Conservation (phyloP, 169 alveolate genomes). For the Nephromyces sp. region DNA sequence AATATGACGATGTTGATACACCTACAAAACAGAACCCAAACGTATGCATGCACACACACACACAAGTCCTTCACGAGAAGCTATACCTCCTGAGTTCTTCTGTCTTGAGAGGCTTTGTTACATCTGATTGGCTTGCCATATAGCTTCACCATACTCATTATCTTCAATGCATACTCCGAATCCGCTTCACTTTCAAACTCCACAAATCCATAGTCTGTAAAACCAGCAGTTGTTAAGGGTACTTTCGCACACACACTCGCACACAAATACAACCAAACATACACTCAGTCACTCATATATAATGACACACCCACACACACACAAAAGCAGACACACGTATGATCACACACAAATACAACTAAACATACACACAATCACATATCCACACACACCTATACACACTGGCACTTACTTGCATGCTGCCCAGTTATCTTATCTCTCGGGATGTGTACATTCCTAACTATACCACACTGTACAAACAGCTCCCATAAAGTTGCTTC, state of each 20-base stretch:
- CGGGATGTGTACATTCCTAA: slow-evolving; percentile 92
- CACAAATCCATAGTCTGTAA: slow-evolving; percentile 90
- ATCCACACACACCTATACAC: not conserved
- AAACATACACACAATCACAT: not conserved
- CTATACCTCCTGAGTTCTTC: slow-evolving; percentile 80
- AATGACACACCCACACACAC: no score
- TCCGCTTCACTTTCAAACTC: slow-evolving; percentile 92
- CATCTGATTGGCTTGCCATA: slow-evolving; percentile 91
- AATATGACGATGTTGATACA: no score
- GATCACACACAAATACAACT: not conserved
- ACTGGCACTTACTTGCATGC: slow-evolving; percentile 7
- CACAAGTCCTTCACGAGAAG: no score
- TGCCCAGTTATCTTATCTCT: slow-evolving; percentile 77
- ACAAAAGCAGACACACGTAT: no score
- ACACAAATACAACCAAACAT: no score
- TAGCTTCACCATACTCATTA: slow-evolving; percentile 91
- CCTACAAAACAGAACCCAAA: no score
- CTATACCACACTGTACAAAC: slow-evolving; percentile 92
- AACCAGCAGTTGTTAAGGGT: not conserved
- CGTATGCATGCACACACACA: no score
- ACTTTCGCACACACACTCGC: not conserved
- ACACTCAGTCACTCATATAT: not conserved
- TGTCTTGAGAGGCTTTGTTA: slow-evolving; percentile 94
- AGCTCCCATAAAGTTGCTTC: slow-evolving; percentile 95
- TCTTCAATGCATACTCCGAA: slow-evolving; percentile 94